Base-by-base conservation (phyloP, 257 asterid species). In the Knoxia roxburghii region DNA sequence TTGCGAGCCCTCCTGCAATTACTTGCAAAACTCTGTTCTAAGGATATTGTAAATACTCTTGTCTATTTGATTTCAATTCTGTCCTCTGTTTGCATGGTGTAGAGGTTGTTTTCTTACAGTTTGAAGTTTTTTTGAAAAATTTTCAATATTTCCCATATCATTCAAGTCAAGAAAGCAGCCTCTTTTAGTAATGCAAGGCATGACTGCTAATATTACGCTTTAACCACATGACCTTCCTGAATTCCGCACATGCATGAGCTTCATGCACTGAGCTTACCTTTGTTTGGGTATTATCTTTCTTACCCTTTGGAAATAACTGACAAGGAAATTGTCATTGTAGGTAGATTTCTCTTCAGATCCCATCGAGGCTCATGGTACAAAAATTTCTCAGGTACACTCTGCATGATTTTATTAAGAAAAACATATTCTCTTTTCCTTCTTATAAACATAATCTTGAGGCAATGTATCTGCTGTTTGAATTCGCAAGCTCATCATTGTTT, bases 271-370 rank as follows among this genome's bases (percentile, higher is more conserved):
- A n/a, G n/a, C n/a, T n/a, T n/a, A n/a, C 32, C 40, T 54, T 70
- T 68, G 23, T 56, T 59, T 12, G 53, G 24, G 51, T 58, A 52
- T 20, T 71, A 23, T 17, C 33, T 32, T 5, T 3, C 43, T 51
- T 21, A 12, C 21, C 21, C 58, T 61, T 43, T 32, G 64, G 63
- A 68, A 73, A 57, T 72, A 61, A 67, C 33, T 70, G 72, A 77
- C 69, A 29, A 27, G 61, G 57, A 61, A 51, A 66, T 11, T 79
- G 46, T 73, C 76, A 71, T 65, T 64, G 53, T 82, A 93, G 99
- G 86, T 93, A 73, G 99, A 88, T 80, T 90, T 93, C 77, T 77
- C 99, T 65, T 82, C 97, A 60, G 95, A 77, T 70, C 90, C 97
- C 13, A 71, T 88, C 61, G 97, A 90, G 79, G 72, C 84, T 61